These are phyloP conservation scores for Symbiodinium pilosum DNA, from an alignment of 73 alveolate genomes.

Conservation along the genomic window DNA sequence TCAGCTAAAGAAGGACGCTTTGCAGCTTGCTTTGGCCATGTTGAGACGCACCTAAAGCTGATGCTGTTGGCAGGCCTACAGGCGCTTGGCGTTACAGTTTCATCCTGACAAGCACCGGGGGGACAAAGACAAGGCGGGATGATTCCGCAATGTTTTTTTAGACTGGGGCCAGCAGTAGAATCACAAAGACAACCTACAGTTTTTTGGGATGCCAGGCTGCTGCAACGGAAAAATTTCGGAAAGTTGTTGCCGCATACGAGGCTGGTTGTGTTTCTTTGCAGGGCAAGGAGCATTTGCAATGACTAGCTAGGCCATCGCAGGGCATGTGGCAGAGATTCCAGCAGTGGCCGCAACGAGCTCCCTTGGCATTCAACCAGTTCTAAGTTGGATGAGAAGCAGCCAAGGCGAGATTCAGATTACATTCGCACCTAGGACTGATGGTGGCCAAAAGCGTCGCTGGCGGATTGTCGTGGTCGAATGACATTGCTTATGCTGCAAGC, in stretches of 20 bases:
- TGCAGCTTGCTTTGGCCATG: no score
- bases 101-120: slow-evolving; percentile 83
- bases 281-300: no score
- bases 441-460: slow-evolving; percentile 76
- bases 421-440: slow-evolving; percentile 30
- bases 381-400: not conserved
- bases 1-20: slow-evolving; percentile 62
- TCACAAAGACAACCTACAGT: no score
- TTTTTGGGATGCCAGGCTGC: slow-evolving; percentile 12
- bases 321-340: slow-evolving; percentile 85
- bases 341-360: slow-evolving; percentile 58
- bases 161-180: no score
- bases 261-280: not conserved
- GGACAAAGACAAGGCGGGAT: slow-evolving; percentile 76
- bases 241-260: slow-evolving; percentile 83
- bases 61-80: slow-evolving; percentile 10
- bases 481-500: no score
- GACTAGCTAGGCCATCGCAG: slow-evolving; percentile 76
- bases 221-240: slow-evolving; percentile 83
- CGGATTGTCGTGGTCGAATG: slow-evolving; percentile 74
- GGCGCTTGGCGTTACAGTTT: slow-evolving; percentile 58
- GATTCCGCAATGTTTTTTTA: not conserved
- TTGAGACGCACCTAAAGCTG: no score
- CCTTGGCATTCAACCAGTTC: not conserved
- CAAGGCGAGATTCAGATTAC: not conserved